A percentile compares a stretch with the other conserved stretches of the same genome.
These are phyloP conservation scores for Cyathus striatus DNA, from an alignment of 768 basidiomycete genomes.

Conservation along the genomic window DNA sequence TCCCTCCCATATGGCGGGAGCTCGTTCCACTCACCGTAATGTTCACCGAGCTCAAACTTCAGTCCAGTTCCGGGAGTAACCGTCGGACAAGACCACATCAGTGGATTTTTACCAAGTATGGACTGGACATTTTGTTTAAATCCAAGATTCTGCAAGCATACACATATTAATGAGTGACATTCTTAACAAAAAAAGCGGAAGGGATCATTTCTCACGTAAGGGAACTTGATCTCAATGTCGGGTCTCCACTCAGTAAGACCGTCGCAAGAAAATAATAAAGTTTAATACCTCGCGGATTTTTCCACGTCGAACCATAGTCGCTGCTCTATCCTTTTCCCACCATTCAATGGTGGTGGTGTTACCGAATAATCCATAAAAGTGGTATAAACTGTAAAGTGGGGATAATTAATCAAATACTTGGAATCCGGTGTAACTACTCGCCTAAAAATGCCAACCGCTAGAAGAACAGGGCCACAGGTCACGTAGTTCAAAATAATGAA, in stretches of 20 bases:
- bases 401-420: no score
- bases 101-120: slow-evolving; percentile 69
- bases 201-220: slow-evolving; percentile 90
- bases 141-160: slow-evolving; percentile 68
- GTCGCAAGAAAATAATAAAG: not conserved
- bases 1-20: slow-evolving; percentile 20
- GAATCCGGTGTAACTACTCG: slow-evolving; percentile 13
- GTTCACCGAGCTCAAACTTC: slow-evolving; percentile 65
- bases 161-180: not conserved
- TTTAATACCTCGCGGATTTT: slow-evolving; percentile 77
- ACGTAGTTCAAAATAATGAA: slow-evolving; percentile 88
- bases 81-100: slow-evolving; percentile 84
- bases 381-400: slow-evolving; percentile 70
- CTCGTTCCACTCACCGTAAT: slow-evolving; percentile 71
- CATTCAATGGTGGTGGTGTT: slow-evolving; percentile 97
- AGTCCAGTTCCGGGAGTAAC: slow-evolving; percentile 66
- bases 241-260: no score
- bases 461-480: slow-evolving; percentile 76
- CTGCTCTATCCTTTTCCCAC: slow-evolving; percentile 96
- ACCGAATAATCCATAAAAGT: slow-evolving; percentile 66
- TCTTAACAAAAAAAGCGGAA: slow-evolving; percentile 2
- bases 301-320: slow-evolving; percentile 78
- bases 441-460: slow-evolving; percentile 92
- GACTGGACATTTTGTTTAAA: slow-evolving; percentile 65
- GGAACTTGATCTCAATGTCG: slow-evolving; percentile 73